Conservation (phyloP, 2,329 filamentous ascomycete genomes). For the Sordariomycetes sp. region DNA sequence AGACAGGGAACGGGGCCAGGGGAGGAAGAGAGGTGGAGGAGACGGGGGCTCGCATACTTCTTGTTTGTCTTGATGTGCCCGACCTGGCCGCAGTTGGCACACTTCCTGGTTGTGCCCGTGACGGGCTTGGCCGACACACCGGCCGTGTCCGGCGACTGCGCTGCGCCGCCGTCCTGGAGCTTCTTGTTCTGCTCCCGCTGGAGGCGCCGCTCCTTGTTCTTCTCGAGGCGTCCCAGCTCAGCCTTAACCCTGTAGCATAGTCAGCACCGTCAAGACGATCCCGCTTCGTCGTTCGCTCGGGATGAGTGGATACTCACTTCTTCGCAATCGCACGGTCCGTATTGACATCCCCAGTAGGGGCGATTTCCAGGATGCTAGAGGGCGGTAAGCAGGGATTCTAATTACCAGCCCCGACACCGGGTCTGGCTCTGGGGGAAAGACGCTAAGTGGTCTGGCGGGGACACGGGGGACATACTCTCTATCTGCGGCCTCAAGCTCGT, state of each 20-base stretch:
- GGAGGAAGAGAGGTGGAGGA: not conserved
- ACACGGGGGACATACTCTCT: constrained; percentile 47
- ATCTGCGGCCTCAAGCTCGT: constrained; percentile 56
- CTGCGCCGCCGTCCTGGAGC: constrained; percentile 24
- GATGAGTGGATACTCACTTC: constrained; percentile 12
- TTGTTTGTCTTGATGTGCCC: constrained; percentile 99
- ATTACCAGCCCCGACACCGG: constrained; percentile 16
- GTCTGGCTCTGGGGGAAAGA: constrained; percentile 1
- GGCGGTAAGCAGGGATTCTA: constrained; percentile 22
- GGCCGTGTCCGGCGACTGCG: constrained; percentile 35
- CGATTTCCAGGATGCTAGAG: constrained; percentile 33
- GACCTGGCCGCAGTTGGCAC: constrained; percentile 91
- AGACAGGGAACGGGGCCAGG: not conserved
- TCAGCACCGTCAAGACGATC: not conserved
- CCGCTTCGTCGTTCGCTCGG: not conserved
- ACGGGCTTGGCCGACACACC: constrained; percentile 25
- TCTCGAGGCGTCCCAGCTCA: constrained; percentile 73
- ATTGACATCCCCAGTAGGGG: constrained; percentile 35
- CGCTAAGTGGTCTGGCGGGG: not conserved
- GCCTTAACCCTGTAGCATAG: constrained; percentile 31
- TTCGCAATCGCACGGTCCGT: constrained; percentile 35
- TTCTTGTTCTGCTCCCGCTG: constrained; percentile 85
- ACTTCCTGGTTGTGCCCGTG: constrained; percentile 72
- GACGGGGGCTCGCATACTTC: constrained; percentile 50
- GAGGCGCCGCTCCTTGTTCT: constrained; percentile 82